A percentile compares a stretch with the other conserved stretches of the same genome.
phyloP scores from a whole-genome alignment of 176 grass and related monocot species.

The Aegilops bicornis region DNA sequence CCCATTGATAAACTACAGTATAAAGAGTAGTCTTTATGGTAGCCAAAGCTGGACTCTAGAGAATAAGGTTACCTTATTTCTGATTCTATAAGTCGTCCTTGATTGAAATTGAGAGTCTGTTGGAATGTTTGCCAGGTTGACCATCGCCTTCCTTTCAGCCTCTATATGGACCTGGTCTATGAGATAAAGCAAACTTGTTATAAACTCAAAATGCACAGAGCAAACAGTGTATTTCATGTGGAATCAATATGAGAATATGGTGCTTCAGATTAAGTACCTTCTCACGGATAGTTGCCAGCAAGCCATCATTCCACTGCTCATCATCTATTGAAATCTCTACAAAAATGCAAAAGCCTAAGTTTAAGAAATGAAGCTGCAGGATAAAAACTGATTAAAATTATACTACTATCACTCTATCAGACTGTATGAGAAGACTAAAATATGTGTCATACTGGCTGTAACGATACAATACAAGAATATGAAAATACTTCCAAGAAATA shows the following conservation, averaged over 20 bases:
- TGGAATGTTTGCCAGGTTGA: constrained; percentile 53
- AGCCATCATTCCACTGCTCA: constrained; percentile 92
- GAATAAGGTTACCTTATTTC: constrained; percentile 63
- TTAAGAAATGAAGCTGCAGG: background rate
- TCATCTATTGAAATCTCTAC: constrained; percentile 79
- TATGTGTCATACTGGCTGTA: constrained; percentile 17
- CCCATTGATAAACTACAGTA: constrained; percentile 2
- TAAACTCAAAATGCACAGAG: constrained; percentile 28
- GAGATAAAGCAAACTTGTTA: constrained; percentile 30
- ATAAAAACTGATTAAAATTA: constrained; percentile 27
- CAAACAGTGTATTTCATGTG: background rate
- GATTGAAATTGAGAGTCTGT: constrained; percentile 54
- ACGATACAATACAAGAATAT: constrained; percentile 13
- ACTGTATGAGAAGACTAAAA: constrained; percentile 10
- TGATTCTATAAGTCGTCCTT: constrained; percentile 78
- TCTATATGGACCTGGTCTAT: constrained; percentile 94
- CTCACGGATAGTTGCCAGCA: constrained; percentile 94
- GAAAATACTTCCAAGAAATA: background rate
- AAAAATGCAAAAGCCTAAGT: constrained; percentile 20
- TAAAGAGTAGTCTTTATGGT: background rate
- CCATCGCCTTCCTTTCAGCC: constrained; percentile 78
- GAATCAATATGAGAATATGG: background rate
- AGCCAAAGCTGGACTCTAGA: background rate
- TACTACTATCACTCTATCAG: background rate
- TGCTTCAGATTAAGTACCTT: constrained; percentile 50